These are phyloP conservation scores for Mrakia hoshinonis DNA, from an alignment of 768 basidiomycete genomes.

Conservation along the genomic window DNA sequence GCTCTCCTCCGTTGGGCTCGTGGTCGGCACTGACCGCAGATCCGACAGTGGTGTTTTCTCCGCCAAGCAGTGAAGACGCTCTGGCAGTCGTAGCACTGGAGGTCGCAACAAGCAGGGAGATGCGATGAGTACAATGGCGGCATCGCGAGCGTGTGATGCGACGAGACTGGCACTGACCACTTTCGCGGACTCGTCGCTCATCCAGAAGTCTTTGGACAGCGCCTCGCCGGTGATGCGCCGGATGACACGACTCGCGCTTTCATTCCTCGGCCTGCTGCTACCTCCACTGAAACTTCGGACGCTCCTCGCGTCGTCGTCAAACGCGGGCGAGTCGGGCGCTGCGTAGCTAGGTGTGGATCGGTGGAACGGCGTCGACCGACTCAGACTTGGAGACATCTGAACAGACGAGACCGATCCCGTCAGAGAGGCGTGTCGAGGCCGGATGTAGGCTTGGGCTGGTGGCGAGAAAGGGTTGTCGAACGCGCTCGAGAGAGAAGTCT, in stretches of 20 bases:
- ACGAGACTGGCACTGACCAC: constrained; percentile 70
- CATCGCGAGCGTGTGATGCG: constrained; percentile 54
- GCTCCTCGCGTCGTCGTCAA: constrained; percentile 18
- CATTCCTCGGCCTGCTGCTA: constrained; percentile 4
- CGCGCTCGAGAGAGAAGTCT: neutral
- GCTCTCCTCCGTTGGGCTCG: neutral
- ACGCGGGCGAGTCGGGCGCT: neutral
- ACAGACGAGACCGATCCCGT: constrained; percentile 5
- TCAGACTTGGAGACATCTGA: neutral
- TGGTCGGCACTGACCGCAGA: constrained; percentile 59
- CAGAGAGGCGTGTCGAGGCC: constrained; percentile 1
- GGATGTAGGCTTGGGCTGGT: neutral
- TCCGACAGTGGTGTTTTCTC: constrained; percentile 93
- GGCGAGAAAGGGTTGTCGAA: neutral
- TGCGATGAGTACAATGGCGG: neutral
- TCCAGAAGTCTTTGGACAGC: constrained; percentile 93
- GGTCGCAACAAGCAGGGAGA: neutral
- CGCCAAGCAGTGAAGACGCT: constrained; percentile 76
- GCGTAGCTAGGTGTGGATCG: neutral
- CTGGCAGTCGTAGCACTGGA: constrained; percentile 10
- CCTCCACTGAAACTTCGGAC: neutral
- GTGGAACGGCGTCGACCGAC: neutral
- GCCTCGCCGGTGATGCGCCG: constrained; percentile 57
- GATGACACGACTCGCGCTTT: constrained; percentile 16
- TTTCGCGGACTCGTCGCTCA: constrained; percentile 92